A percentile compares a stretch with the other conserved stretches of the same genome.
These are phyloP conservation scores for Melaleuca alternifolia DNA, from an alignment of 345 rosid species.

Conservation along the genomic window DNA sequence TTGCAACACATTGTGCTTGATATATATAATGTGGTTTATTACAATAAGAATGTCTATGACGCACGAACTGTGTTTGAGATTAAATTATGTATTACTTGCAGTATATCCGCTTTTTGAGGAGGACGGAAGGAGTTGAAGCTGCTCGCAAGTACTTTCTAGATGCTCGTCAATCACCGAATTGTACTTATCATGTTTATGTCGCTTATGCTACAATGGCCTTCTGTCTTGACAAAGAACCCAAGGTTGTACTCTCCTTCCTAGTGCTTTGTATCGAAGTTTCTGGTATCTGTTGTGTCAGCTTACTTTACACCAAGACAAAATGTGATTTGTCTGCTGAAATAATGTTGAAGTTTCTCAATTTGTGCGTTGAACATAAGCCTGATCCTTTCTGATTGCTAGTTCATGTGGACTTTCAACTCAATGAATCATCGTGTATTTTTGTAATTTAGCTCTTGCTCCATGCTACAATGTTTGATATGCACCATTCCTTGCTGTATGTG, in stretches of 20 bases:
- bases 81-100: conserved; percentile 13
- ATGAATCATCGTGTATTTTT: background rate
- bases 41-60: background rate
- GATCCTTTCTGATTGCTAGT: background rate
- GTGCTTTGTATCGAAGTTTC: background rate
- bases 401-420: background rate
- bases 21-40: background rate
- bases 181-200: conserved; percentile 83
- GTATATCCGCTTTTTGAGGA: conserved; percentile 84
- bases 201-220: conserved; percentile 87
- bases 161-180: conserved; percentile 72
- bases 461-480: background rate
- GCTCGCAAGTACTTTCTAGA: conserved; percentile 94
- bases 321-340: background rate
- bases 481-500: background rate
- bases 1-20: background rate
- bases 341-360: background rate
- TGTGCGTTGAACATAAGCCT: background rate
- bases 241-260: conserved; percentile 28
- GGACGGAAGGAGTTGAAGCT: conserved; percentile 91
- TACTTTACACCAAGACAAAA: background rate
- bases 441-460: background rate
- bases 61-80: background rate
- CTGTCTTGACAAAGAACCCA: conserved; percentile 88
- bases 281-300: background rate